A percentile compares a stretch with the other conserved stretches of the same genome.
These are phyloP conservation scores for Carex kokanica DNA, from an alignment of 176 grass and related monocot genomes.

Conservation along the genomic window DNA sequence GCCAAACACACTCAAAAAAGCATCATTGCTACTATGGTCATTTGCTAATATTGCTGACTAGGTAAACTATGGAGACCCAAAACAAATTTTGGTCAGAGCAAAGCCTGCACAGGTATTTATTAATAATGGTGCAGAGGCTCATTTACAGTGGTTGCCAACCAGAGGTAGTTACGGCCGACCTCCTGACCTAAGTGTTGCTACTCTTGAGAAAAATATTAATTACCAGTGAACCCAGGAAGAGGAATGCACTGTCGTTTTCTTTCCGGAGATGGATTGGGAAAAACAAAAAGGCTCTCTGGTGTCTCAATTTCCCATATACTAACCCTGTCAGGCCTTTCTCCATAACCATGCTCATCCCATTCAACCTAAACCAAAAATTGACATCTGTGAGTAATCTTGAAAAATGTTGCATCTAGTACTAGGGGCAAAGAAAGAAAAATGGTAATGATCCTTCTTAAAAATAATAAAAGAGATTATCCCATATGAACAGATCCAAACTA, in stretches of 20 bases:
- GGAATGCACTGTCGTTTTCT: slow-evolving; percentile 85
- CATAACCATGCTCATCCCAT: slow-evolving; percentile 97
- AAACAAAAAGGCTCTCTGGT: slow-evolving; percentile 67
- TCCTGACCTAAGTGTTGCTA: slow-evolving; percentile 29
- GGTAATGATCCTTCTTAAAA: neutral
- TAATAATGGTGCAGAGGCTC: neutral
- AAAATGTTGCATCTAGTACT: neutral
- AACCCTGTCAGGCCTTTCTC: slow-evolving; percentile 76
- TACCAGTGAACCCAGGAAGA: slow-evolving; percentile 34
- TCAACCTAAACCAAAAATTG: slow-evolving; percentile 44
- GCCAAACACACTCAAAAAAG: neutral
- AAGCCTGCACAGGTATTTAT: neutral
- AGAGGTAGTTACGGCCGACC: neutral
- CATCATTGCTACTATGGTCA: neutral
- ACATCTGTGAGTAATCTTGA: neutral
- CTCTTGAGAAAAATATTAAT: neutral
- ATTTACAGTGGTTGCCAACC: neutral
- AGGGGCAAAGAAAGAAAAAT: neutral
- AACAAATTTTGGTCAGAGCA: neutral
- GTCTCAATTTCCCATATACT: slow-evolving; percentile 93
- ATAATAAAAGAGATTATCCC: neutral
- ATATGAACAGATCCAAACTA: neutral
- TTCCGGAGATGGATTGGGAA: slow-evolving; percentile 50
- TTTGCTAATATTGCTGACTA: neutral
- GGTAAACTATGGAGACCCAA: neutral